These are phyloP conservation scores for Pyrenopolyporus hunteri DNA, from an alignment of 495 filamentous ascomycete genomes.

Conservation along the genomic window DNA sequence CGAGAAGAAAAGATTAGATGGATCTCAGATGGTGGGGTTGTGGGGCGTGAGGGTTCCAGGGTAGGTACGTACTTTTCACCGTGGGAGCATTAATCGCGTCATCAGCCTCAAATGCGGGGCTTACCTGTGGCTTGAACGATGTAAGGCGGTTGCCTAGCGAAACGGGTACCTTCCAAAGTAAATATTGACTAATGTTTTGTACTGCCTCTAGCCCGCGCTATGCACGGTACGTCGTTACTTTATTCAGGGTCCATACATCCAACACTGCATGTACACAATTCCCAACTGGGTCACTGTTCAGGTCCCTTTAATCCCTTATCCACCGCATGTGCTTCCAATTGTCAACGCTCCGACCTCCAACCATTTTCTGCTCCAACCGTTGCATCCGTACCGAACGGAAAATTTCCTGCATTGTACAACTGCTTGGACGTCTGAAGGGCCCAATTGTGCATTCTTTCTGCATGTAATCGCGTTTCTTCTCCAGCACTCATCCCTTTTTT, in stretches of 20 bases:
- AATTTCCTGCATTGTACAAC: constrained; percentile 36
- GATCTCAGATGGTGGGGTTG: too few species aligned
- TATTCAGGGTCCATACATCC: not conserved
- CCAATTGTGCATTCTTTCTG: constrained; percentile 25
- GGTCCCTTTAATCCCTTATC: not conserved
- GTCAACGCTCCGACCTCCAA: constrained; percentile 18
- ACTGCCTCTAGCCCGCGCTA: not conserved
- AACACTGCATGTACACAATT: too few species aligned
- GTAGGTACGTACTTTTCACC: not conserved
- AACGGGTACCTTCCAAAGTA: constrained; percentile 29
- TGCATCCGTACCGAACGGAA: constrained; percentile 27
- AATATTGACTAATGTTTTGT: constrained; percentile 30
- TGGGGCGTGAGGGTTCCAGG: too few species aligned
- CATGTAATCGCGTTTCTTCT: constrained; percentile 24
- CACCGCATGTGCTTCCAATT: not conserved
- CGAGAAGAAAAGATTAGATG: too few species aligned
- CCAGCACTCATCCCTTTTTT: not conserved
- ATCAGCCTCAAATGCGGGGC: constrained; percentile 18
- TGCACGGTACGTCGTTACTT: not conserved
- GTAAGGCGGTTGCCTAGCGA: constrained; percentile 28
- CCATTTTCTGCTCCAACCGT: constrained; percentile 12
- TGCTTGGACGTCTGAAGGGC: not conserved
- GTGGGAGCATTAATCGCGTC: too few species aligned
- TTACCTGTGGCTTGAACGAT: constrained; percentile 10
- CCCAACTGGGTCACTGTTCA: too few species aligned